Evolutionary conservation across 2,329 filamentous ascomycete genomes (phyloP), one percentile per base, ranked within the genome.

Genomic region (Thielaviopsis ethacetica): DNA sequence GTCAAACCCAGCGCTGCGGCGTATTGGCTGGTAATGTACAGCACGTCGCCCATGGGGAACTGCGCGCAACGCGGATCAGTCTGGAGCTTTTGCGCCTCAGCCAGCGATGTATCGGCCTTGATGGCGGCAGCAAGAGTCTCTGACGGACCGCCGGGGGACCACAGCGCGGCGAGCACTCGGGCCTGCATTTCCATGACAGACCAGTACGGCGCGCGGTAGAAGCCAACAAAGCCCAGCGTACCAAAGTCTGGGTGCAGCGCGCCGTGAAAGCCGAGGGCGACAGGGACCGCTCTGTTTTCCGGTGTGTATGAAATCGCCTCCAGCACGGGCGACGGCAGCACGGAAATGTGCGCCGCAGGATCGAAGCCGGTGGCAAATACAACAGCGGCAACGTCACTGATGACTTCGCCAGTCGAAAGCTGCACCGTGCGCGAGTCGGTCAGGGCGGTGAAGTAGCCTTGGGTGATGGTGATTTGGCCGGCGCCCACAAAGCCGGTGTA

Each of bases 171-270:
- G 5, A 91, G 71, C 62, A 86, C 77, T 0, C 85, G 79, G 2
- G 88, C 84, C 70, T 94, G 88, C 84, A 90, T 87, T 68, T 93
- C 88, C 77, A 91, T 89, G 0, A 90, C 82, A 0, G 85, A 85
- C 88, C 88, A 94, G 68, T 88, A 93, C 0, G 88, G 87, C 0
- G 86, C 86, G 62, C 88, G 79, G 66, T 94, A 94, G 69, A 90
- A 89, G 0, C 88, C 88, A 1, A 93, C 83, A 65, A 93, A 91
- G 0, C 86, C 87, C 0, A 93, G 71, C 5, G 78, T 79, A 0
- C 83, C 78, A 0, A 90, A 69, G 0, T 74, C 71, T 0, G 78
- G 76, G 60, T 84, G 80, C 59, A 83, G 73, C 0, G 83, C 83
- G 1, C 79, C 80, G 63, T 87, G 83, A 55, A 85, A 83, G 22